These are phyloP conservation scores for Saccharomycopsis olivae DNA, from an alignment of 805 yeast genomes.

Conservation along the genomic window DNA sequence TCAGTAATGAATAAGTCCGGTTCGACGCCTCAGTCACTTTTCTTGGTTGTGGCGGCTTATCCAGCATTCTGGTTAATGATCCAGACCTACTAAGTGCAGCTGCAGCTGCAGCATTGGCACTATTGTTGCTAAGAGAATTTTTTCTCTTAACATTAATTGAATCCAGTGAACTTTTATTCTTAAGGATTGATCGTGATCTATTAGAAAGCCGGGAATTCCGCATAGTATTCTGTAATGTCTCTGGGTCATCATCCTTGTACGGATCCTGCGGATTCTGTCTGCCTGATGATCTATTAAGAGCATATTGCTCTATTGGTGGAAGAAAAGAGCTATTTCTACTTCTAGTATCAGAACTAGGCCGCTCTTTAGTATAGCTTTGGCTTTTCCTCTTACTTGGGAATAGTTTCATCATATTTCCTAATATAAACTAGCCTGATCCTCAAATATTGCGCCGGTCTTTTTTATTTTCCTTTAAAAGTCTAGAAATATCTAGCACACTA, in stretches of 20 bases:
- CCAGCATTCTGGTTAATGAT: not conserved
- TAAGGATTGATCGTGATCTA: not conserved
- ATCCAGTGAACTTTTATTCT: not conserved
- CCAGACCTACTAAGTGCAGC: slow-evolving; percentile 16
- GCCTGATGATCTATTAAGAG: slow-evolving; percentile 1
- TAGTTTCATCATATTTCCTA: no score
- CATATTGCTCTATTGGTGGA: slow-evolving; percentile 18
- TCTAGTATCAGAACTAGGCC: no score
- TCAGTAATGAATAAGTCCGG: slow-evolving; percentile 4
- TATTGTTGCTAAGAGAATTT: not conserved
- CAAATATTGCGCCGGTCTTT: no score
- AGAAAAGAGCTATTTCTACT: slow-evolving; percentile 5
- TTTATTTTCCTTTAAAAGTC: no score
- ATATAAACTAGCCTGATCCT: no score
- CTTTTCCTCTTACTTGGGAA: no score
- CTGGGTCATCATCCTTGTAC: slow-evolving; percentile 6
- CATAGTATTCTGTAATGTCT: slow-evolving; percentile 12
- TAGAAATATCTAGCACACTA: no score
- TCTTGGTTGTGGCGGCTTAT: not conserved
- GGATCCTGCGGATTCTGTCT: not conserved
- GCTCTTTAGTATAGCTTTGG: no score
- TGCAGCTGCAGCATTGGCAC: slow-evolving; percentile 17
- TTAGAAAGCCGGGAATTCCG: slow-evolving; percentile 6
- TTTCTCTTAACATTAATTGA: not conserved
- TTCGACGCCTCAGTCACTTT: not conserved